Evolutionary conservation across 148 eudicot genomes (phyloP).

Genomic region (Silene uniflora): DNA sequence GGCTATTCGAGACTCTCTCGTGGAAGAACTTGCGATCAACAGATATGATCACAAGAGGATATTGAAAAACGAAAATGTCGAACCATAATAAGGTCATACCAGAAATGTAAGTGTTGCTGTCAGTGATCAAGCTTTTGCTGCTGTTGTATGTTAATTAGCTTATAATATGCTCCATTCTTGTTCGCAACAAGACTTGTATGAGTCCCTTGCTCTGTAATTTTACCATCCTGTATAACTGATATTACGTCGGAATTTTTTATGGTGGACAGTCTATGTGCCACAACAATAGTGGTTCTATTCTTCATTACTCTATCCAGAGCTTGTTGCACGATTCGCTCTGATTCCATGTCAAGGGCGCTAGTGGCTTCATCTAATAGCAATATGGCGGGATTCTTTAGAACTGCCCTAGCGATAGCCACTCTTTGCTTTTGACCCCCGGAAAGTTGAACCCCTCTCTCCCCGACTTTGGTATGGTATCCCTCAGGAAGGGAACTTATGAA

Average conservation of each 20-base stretch:
- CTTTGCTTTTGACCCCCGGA: slow-evolving; percentile 98
- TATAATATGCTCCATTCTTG: slow-evolving; percentile 60
- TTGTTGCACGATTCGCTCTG: slow-evolving; percentile 83
- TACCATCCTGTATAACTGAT: slow-evolving; percentile 87
- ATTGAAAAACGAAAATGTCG: neutral
- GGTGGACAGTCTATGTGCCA: slow-evolving; percentile 87
- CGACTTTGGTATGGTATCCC: slow-evolving; percentile 91
- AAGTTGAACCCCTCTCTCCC: slow-evolving; percentile 87
- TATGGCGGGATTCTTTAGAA: slow-evolving; percentile 74
- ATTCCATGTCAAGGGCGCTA: slow-evolving; percentile 83
- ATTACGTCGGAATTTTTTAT: slow-evolving; percentile 78
- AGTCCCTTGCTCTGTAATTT: slow-evolving; percentile 80
- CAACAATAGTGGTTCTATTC: slow-evolving; percentile 76
- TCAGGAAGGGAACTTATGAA: slow-evolving; percentile 92
- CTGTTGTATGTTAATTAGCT: slow-evolving; percentile 67
- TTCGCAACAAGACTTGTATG: slow-evolving; percentile 62
- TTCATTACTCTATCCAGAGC: slow-evolving; percentile 91
- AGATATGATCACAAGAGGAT: neutral
- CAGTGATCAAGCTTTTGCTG: slow-evolving; percentile 38
- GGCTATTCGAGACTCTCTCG: neutral
- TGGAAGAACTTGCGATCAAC: neutral
- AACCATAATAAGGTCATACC: slow-evolving; percentile 1
- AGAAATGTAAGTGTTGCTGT: neutral
- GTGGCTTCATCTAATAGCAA: slow-evolving; percentile 90
- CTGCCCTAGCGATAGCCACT: slow-evolving; percentile 95